Evolutionary conservation across 345 rosid genomes (phyloP), one percentile per base, ranked within the genome.

Genomic region (Aurinia saxatilis): DNA sequence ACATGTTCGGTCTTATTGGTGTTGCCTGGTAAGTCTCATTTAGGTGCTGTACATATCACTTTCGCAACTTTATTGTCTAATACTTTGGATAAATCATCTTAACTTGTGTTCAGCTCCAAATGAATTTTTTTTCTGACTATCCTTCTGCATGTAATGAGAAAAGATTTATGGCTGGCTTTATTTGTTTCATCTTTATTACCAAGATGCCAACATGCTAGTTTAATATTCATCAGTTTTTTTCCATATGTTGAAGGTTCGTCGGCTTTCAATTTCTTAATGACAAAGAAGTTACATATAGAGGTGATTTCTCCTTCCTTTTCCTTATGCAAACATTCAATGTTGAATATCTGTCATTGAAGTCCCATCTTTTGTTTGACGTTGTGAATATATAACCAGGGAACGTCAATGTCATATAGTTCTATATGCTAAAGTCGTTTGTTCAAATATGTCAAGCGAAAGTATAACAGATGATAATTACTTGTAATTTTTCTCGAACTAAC

Each of bases 1-100:
- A 82, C 77, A 39, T 83, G 53, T 92, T 92, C 73, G 86, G 93
- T 74, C 57, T 83, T 47, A 67, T 87, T 61, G 98, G 98, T 53
- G 37, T 89, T 59, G 87, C 72, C 63, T 91, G 96, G 98, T 88
- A 81, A 76, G 87, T 75, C 55, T 37, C 48, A 46, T 18, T n/a
- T 11, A 49, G n/a, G 7, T 30, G 35, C 57, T 44, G 50, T n/a
- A 36, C 29, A 17, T 38, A 48, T 46, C 9, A 52, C 39, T 56
- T 55, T 10, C 63, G 8, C 31, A 31, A 47, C 12, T 15, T 49
- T 23, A 33, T 8, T 51, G 30, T 50, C 53, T 50, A 47, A 9
- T 68, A 14, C 33, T 67, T 40, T 49, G 34, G 23, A 37, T 49
- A 49, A 29, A 49, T 48, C 7, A 25, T 44, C 42, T 38, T 15